These are phyloP conservation scores for Phytophthora aleatoria DNA, from an alignment of 352 stramenopile species.

Conservation along the genomic window DNA sequence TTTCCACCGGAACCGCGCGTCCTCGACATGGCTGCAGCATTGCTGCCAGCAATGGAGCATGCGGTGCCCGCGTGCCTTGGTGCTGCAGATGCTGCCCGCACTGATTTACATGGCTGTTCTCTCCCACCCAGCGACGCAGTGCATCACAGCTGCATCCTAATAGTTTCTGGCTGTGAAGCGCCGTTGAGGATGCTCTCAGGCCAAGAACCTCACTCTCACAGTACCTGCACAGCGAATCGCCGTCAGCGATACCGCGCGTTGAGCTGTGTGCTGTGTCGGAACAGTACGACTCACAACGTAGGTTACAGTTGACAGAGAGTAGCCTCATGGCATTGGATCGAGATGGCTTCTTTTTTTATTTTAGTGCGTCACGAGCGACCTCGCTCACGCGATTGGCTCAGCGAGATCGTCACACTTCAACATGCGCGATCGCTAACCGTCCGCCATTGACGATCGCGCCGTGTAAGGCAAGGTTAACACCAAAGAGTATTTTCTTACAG, in stretches of 20 bases:
- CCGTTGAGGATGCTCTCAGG: constrained; percentile 13
- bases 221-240: too few relatives aligned
- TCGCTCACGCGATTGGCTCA: constrained; percentile 21
- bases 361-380: constrained; percentile 9
- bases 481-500: too few relatives aligned
- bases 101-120: constrained; percentile 30
- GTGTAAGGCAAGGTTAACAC: too few relatives aligned
- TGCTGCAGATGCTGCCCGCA: background rate
- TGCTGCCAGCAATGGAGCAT: background rate
- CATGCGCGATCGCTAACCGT: background rate
- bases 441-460: too few relatives aligned
- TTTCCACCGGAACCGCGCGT: constrained; percentile 21
- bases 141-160: constrained; percentile 11
- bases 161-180: constrained; percentile 24
- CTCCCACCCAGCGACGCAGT: constrained; percentile 12
- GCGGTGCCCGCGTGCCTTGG: background rate
- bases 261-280: too few relatives aligned
- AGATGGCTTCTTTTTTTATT: constrained; percentile 10
- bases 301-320: too few relatives aligned
- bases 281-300: too few relatives aligned
- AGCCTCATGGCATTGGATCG: background rate
- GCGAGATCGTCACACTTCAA: constrained; percentile 22
- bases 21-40: background rate
- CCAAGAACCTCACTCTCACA: too few relatives aligned
- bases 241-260: too few relatives aligned